phyloP scores from a whole-genome alignment of 1,139 yeast species.

The Kluyveromyces sp. region DNA sequence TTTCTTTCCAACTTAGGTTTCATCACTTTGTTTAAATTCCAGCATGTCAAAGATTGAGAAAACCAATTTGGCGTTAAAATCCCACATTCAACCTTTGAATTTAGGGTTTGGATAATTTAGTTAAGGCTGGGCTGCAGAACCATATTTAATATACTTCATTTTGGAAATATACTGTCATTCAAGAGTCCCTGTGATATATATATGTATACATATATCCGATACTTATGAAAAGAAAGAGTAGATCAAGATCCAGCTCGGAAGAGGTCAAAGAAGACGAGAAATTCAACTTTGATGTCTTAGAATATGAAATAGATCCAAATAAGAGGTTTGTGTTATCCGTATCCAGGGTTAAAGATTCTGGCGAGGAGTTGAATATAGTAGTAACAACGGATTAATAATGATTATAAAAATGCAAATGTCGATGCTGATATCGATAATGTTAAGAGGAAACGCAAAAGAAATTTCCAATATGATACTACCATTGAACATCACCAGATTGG shows the following conservation, averaged over 20 bases:
- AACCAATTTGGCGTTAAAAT: too few relatives aligned
- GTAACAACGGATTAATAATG: too few relatives aligned
- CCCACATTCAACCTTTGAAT: too few relatives aligned
- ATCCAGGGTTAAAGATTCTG: conserved; percentile 8
- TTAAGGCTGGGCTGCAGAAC: too few relatives aligned
- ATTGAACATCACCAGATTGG: background rate
- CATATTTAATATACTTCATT: too few relatives aligned
- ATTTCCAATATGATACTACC: conserved; percentile 8
- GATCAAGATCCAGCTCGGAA: conserved; percentile 2
- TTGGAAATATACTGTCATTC: too few relatives aligned
- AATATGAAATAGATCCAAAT: conserved; percentile 18
- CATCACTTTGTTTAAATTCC: too few relatives aligned
- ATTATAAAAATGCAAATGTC: background rate
- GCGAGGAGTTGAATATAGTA: too few relatives aligned
- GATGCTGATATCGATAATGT: background rate
- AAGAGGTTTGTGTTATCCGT: background rate
- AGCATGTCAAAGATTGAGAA: too few relatives aligned
- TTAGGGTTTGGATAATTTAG: too few relatives aligned
- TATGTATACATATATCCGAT: background rate
- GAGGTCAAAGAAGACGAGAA: conserved; percentile 11
- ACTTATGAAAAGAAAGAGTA: conserved; percentile 16
- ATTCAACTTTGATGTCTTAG: conserved; percentile 25
- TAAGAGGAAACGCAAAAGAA: conserved; percentile 9
- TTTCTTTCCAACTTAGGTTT: too few relatives aligned
- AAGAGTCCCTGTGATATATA: too few relatives aligned